Percentiles rank a stretch among this genome's conserved stretches.
These are phyloP conservation scores for Penicillium brasilianum DNA, from an alignment of 2,329 filamentous ascomycete species.

Conservation along the genomic window DNA sequence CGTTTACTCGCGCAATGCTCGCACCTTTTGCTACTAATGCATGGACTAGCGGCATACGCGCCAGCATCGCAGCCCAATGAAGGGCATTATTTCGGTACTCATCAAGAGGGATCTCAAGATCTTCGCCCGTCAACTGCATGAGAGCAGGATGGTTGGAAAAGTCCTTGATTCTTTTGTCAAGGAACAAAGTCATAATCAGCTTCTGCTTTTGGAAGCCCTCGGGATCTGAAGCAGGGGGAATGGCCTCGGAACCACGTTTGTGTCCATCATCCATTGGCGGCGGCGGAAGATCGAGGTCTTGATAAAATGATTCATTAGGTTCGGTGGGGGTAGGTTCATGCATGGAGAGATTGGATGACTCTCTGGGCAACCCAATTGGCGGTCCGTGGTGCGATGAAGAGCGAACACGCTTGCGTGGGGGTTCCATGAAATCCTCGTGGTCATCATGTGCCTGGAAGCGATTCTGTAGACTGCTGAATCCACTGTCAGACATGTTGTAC, in stretches of 20 bases:
- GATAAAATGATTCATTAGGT: constrained; percentile 54
- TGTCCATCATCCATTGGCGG: constrained; percentile 37
- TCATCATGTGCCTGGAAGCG: constrained; percentile 43
- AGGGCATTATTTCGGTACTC: constrained; percentile 82
- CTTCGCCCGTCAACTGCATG: constrained; percentile 72
- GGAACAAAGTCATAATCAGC: constrained; percentile 80
- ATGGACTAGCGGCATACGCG: constrained; percentile 79
- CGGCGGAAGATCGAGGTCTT: constrained; percentile 43
- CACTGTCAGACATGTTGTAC: constrained; percentile 74
- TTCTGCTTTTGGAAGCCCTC: constrained; percentile 80
- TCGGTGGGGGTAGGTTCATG: constrained; percentile 52
- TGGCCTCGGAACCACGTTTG: constrained; percentile 45
- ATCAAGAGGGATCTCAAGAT: constrained; percentile 92
- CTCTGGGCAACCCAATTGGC: constrained; percentile 42
- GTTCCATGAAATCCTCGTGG: constrained; percentile 68
- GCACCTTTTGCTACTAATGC: constrained; percentile 83
- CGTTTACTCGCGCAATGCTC: constrained; percentile 85
- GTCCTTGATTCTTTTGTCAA: constrained; percentile 73
- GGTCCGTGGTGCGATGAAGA: constrained; percentile 58
- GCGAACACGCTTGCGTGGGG: constrained; percentile 77
- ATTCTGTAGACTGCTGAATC: constrained; percentile 70
- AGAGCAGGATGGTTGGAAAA: constrained; percentile 77
- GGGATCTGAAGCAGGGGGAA: constrained; percentile 60
- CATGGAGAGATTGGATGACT: constrained; percentile 43
- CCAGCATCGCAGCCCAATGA: constrained; percentile 94